Percentiles rank a stretch among this genome's conserved stretches.
Evolutionary conservation across 2,329 filamentous ascomycete genomes (phyloP).

Genomic region (Beauveria medogensis): DNA sequence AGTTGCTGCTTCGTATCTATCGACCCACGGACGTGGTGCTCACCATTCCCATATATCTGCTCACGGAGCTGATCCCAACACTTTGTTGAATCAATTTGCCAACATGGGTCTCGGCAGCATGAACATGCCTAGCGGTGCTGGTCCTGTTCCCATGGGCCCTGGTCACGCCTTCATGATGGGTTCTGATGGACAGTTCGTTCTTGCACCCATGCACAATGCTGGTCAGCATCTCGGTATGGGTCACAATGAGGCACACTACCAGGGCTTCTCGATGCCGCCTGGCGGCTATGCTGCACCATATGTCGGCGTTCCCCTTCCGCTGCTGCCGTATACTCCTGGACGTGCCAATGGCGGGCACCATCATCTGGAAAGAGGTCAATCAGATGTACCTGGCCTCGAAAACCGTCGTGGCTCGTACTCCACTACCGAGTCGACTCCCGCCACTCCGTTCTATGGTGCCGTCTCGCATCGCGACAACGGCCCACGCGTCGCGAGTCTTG

Average conservation of each 20-base stretch:
- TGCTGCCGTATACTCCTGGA: slow-evolving; percentile 47
- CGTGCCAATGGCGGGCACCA: slow-evolving; percentile 36
- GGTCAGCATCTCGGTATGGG: slow-evolving; percentile 28
- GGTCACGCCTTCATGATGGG: slow-evolving; percentile 29
- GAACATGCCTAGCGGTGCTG: slow-evolving; percentile 23
- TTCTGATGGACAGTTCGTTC: slow-evolving; percentile 31
- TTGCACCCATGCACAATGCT: slow-evolving; percentile 26
- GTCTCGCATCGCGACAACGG: slow-evolving; percentile 52
- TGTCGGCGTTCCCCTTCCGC: slow-evolving; percentile 27
- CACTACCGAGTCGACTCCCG: slow-evolving; percentile 57
- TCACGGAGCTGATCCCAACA: slow-evolving; percentile 23
- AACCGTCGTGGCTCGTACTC: slow-evolving; percentile 62
- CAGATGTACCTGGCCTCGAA: slow-evolving; percentile 53
- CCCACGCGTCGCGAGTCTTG: slow-evolving; percentile 48
- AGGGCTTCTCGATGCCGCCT: slow-evolving; percentile 23
- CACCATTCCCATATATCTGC: slow-evolving; percentile 22
- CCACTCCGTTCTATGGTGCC: slow-evolving; percentile 56
- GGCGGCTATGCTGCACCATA: slow-evolving; percentile 29
- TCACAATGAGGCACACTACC: slow-evolving; percentile 27
- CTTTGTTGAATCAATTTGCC: slow-evolving; percentile 28
- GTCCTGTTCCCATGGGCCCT: slow-evolving; percentile 25
- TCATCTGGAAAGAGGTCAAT: slow-evolving; percentile 38
- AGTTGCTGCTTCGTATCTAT: slow-evolving; percentile 24
- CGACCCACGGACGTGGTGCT: slow-evolving; percentile 22
- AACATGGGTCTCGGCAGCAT: slow-evolving; percentile 30